A percentile compares a stretch with the other conserved stretches of the same genome.
Conservation (phyloP, 495 filamentous ascomycete genomes). For the Lasiosphaeriaceae sp. region DNA sequence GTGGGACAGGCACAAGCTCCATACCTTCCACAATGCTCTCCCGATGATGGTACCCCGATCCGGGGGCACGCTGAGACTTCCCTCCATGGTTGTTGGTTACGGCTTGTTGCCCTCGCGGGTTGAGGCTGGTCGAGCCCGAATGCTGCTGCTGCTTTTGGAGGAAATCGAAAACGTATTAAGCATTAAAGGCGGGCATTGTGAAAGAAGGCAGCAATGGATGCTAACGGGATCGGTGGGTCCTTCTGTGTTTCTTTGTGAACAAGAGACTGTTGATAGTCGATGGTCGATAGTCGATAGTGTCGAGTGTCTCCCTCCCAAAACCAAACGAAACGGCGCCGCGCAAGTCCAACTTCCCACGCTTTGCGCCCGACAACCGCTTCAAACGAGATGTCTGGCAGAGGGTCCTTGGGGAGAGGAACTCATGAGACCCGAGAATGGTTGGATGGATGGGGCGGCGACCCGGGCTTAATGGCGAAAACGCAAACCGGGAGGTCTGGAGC, state of each 20-base stretch:
- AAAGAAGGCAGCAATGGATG: conserved; percentile 7
- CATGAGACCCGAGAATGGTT: not conserved
- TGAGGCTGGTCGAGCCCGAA: not conserved
- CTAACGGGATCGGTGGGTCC: not conserved
- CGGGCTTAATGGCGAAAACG: not conserved
- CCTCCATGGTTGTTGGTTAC: conserved; percentile 43
- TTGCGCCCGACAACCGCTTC: conserved; percentile 4
- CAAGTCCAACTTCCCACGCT: not conserved
- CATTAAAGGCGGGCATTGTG: conserved; percentile 20
- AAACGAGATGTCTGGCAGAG: conserved; percentile 1
- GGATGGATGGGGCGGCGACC: not conserved
- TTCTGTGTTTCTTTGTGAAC: not conserved
- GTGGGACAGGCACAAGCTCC: not conserved
- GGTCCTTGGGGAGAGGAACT: not conserved
- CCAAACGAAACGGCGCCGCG: not conserved
- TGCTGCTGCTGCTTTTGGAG: not conserved
- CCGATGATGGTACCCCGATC: conserved; percentile 54
- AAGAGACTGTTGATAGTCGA: not conserved
- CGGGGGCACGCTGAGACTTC: conserved; percentile 50
- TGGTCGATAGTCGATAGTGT: not conserved
- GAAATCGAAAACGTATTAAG: conserved; percentile 14
- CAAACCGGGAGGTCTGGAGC: conserved; percentile 19
- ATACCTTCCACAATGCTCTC: conserved; percentile 55
- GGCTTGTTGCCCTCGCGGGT: conserved; percentile 1
- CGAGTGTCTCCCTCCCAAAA: too few species aligned